These are phyloP conservation scores for Eucalyptus cladocalyx DNA, from an alignment of 345 rosid species.

Conservation along the genomic window DNA sequence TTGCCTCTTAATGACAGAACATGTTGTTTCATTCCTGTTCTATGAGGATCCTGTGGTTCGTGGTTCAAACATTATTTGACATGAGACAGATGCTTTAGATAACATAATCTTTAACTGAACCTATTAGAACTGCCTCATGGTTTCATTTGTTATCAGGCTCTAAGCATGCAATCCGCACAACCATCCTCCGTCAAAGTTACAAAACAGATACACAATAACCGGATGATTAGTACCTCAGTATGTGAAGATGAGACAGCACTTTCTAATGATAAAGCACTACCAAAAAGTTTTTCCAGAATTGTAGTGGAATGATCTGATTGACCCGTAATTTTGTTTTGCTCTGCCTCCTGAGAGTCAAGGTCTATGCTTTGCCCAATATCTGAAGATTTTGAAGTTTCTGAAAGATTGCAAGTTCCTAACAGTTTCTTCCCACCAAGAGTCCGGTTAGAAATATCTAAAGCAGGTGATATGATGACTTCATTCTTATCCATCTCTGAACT, in stretches of 20 bases:
- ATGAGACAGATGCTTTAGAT: neutral
- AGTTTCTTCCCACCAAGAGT: slow-evolving; percentile 6
- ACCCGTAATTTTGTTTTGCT: slow-evolving; percentile 16
- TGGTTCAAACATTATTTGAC: neutral
- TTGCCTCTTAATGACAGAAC: neutral
- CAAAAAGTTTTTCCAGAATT: slow-evolving; percentile 72
- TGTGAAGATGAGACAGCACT: slow-evolving; percentile 16
- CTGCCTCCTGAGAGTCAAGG: slow-evolving; percentile 22
- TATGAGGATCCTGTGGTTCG: neutral
- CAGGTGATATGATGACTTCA: slow-evolving; percentile 20
- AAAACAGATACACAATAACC: neutral
- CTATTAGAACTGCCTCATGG: neutral
- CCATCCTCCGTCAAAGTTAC: neutral
- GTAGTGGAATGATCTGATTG: slow-evolving; percentile 35
- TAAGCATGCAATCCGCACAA: neutral
- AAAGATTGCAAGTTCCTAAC: slow-evolving; percentile 18
- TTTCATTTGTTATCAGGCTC: neutral
- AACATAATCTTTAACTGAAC: neutral
- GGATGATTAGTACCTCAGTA: neutral
- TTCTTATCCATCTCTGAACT: slow-evolving; percentile 9
- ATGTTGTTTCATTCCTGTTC: neutral
- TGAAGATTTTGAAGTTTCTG: slow-evolving; percentile 20
- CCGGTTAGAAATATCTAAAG: slow-evolving; percentile 22
- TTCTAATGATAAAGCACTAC: slow-evolving; percentile 38
- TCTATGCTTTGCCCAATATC: slow-evolving; percentile 18